Conservation (phyloP, 805 yeast species). For the Metschnikowia lochheadii region DNA sequence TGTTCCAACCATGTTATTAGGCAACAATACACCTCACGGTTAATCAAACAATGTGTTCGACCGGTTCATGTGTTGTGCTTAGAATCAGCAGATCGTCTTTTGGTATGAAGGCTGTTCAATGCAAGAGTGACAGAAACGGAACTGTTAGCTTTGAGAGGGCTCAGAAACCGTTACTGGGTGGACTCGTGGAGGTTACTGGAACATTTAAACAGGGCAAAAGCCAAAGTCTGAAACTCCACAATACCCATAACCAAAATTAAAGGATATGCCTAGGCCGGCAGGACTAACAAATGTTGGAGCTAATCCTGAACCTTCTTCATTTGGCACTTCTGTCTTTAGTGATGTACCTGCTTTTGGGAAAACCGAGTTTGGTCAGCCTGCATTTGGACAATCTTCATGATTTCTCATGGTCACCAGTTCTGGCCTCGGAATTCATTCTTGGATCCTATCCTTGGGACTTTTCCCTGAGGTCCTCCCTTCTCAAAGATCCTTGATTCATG, state of each 20-base stretch:
- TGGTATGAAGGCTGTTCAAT: conserved; percentile 64
- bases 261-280: too few relatives aligned
- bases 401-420: too few relatives aligned
- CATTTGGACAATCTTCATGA: conserved; percentile 6
- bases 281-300: background rate
- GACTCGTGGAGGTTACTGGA: background rate
- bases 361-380: conserved; percentile 15
- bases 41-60: too few relatives aligned
- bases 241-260: too few relatives aligned
- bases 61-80: conserved; percentile 47
- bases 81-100: conserved; percentile 58
- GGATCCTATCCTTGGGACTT: too few relatives aligned
- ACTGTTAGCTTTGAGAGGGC: conserved; percentile 8
- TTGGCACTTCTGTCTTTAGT: background rate
- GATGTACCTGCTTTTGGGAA: conserved; percentile 7
- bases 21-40: too few relatives aligned
- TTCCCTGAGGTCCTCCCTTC: too few relatives aligned
- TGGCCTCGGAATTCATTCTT: too few relatives aligned
- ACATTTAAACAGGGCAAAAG: too few relatives aligned
- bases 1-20: too few relatives aligned
- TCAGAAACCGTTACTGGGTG: background rate
- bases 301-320: background rate
- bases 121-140: conserved; percentile 42
- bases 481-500: too few relatives aligned
- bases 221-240: too few relatives aligned